phyloP scores from a whole-genome alignment of 257 asterid genomes.

The Perilla frutescens region DNA sequence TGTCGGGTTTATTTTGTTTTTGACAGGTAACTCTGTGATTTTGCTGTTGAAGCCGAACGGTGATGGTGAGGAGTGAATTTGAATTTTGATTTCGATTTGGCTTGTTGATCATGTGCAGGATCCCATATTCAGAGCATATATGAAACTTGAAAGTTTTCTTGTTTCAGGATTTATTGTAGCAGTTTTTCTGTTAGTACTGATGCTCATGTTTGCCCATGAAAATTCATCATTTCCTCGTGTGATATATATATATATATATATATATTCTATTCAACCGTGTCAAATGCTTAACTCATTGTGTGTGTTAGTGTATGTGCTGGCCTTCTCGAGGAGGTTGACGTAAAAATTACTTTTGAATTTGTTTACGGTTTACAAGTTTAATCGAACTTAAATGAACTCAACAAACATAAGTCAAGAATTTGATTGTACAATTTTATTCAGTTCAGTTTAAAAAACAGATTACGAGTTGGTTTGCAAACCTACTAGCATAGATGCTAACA shows the following conservation, averaged over 20 bases:
- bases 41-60: background rate
- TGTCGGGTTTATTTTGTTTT: background rate
- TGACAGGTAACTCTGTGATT: constrained; percentile 16
- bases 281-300: no score
- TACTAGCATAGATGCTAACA: no score
- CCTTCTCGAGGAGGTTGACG: no score
- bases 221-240: constrained; percentile 5
- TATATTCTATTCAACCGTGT: background rate
- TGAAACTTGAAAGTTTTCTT: background rate
- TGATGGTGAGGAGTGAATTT: background rate
- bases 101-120: constrained; percentile 6
- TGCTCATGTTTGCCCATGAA: background rate
- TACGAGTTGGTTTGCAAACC: no score
- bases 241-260: constrained; percentile 3
- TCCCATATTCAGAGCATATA: constrained; percentile 2
- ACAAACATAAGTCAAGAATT: no score
- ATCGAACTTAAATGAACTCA: no score
- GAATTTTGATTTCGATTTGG: background rate
- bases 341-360: no score
- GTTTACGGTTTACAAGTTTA: no score
- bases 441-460: no score
- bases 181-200: background rate
- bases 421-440: no score
- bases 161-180: constrained; percentile 7
- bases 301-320: no score